phyloP scores from a whole-genome alignment of 805 yeast genomes.

The Saccharomycopsis selenospora region DNA sequence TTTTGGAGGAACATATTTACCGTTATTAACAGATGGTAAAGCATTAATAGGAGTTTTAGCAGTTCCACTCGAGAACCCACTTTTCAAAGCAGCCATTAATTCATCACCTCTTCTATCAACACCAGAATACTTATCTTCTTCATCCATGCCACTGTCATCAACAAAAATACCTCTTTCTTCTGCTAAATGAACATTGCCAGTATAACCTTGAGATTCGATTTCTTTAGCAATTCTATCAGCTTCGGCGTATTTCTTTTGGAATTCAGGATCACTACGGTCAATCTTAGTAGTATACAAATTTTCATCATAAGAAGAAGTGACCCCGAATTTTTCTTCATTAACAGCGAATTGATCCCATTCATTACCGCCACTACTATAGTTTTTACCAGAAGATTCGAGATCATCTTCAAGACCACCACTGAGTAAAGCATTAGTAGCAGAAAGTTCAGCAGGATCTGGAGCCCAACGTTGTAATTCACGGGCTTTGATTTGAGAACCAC shows the following conservation, averaged over 20 bases:
- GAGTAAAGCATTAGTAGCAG: conserved; percentile 14
- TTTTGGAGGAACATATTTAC: conserved; percentile 49
- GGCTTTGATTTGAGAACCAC: conserved; percentile 39
- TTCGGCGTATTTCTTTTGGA: conserved; percentile 48
- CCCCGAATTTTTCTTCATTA: conserved; percentile 85
- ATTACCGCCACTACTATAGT: conserved; percentile 29
- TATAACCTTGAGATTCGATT: conserved; percentile 58
- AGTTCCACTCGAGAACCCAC: conserved; percentile 5
- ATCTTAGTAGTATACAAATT: conserved; percentile 63
- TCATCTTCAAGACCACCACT: conserved; percentile 32
- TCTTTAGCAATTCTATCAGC: conserved; percentile 82
- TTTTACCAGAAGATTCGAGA: conserved; percentile 22
- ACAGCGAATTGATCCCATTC: conserved; percentile 93
- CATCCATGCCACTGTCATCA: conserved; percentile 85
- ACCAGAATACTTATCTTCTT: conserved; percentile 84
- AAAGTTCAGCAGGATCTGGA: conserved; percentile 47
- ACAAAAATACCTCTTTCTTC: conserved; percentile 80
- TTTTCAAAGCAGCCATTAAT: conserved; percentile 40
- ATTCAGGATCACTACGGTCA: conserved; percentile 68
- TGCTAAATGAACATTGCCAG: conserved; percentile 73
- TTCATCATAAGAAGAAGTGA: conserved; percentile 73
- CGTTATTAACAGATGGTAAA: conserved; percentile 25
- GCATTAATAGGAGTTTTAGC: conserved; percentile 1
- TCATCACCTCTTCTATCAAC: conserved; percentile 50
- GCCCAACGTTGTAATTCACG: conserved; percentile 81